Percentiles rank a stretch among this genome's conserved stretches.
phyloP scores from a whole-genome alignment of 1,284 basidiomycete species.

The Ustilago tritici region DNA sequence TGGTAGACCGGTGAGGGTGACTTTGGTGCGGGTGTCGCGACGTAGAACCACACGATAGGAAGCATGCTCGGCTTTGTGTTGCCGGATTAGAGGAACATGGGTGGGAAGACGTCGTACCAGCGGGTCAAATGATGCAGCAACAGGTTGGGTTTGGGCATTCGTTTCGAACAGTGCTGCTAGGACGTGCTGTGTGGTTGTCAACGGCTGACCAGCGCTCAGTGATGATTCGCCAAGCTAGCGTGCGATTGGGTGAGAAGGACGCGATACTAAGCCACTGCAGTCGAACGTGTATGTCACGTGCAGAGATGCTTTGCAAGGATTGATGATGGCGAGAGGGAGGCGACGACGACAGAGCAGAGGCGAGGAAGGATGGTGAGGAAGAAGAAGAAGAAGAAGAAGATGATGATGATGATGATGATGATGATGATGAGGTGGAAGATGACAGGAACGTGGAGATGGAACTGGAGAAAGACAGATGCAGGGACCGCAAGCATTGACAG shows the following conservation, averaged over 20 bases:
- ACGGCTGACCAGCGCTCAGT: neutral
- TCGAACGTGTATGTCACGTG: neutral
- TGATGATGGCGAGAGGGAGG: neutral
- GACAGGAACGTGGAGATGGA: neutral
- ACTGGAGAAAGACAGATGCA: neutral
- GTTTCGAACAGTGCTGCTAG: neutral
- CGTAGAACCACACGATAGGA: constrained; percentile 1
- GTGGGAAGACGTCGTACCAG: neutral
- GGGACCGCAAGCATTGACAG: constrained; percentile 3
- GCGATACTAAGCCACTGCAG: neutral
- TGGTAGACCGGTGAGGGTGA: neutral
- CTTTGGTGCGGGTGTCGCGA: neutral
- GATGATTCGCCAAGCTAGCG: neutral
- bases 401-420: neutral
- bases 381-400: neutral
- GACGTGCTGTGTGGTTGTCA: neutral
- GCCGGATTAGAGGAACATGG: constrained; percentile 15
- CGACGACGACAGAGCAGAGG: neutral
- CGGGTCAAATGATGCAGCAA: neutral
- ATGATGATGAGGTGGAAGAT: neutral
- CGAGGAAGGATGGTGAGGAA: neutral
- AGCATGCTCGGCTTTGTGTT: constrained; percentile 15
- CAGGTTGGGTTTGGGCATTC: neutral
- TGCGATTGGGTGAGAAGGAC: neutral
- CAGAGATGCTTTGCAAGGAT: neutral